A percentile compares a stretch with the other conserved stretches of the same genome.
Conservation (phyloP, 2,329 filamentous ascomycete species). For the Blastomyces percursus region DNA sequence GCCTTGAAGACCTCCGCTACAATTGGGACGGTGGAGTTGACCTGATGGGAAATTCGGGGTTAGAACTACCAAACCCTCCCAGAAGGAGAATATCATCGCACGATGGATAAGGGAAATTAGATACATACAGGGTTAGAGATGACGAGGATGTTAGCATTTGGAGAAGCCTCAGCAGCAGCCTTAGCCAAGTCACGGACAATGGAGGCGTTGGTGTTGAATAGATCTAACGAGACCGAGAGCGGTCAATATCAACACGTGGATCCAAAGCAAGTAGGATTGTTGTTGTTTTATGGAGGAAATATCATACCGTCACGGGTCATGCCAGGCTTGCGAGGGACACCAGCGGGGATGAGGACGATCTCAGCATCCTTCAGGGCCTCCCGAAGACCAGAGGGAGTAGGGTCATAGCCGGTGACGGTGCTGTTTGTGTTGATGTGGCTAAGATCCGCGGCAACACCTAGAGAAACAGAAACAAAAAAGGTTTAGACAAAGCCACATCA, state of each 20-base stretch:
- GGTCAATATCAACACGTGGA: too few relatives aligned
- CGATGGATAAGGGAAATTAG: background rate
- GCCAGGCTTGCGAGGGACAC: conserved; percentile 97
- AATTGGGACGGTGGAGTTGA: conserved; percentile 99
- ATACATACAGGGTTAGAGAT: conserved; percentile 80
- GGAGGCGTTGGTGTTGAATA: conserved; percentile 99
- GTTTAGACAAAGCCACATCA: background rate
- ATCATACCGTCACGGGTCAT: conserved; percentile 85
- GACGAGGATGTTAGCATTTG: conserved; percentile 90
- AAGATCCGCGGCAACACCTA: conserved; percentile 96
- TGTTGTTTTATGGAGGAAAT: background rate
- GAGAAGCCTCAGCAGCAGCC: conserved; percentile 76
- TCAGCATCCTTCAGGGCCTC: conserved; percentile 75
- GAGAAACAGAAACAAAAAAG: conserved; percentile 3
- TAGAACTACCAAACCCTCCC: background rate
- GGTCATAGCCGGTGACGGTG: conserved; percentile 79
- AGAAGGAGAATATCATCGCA: conserved; percentile 1
- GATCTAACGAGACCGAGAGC: conserved; percentile 44
- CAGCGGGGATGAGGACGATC: conserved; percentile 93
- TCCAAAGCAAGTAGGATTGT: too few relatives aligned
- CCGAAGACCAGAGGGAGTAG: conserved; percentile 62
- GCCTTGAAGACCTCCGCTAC: conserved; percentile 94
- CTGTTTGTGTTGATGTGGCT: conserved; percentile 99
- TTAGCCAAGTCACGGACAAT: conserved; percentile 98
- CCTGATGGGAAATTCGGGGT: conserved; percentile 30